A percentile compares a stretch with the other conserved stretches of the same genome.
Evolutionary conservation across 352 stramenopile species (phyloP).

Genomic region (Phytopythium vexans): DNA sequence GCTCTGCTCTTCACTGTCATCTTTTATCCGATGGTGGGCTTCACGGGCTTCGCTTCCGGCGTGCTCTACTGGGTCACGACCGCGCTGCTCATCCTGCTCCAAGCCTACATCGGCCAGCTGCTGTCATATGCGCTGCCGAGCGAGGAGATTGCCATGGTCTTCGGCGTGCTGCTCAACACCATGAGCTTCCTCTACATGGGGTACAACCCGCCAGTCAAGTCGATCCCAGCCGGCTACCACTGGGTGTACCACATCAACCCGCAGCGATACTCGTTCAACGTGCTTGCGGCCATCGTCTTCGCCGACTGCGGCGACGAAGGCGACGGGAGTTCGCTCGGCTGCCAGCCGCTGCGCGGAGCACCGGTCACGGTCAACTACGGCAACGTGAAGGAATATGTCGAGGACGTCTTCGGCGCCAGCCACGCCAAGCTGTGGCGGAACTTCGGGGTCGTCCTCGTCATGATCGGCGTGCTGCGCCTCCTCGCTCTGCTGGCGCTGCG

Average conservation of each 20-base stretch:
- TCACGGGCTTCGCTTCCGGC: constrained; percentile 25
- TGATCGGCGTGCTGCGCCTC: constrained; percentile 38
- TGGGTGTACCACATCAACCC: constrained; percentile 61
- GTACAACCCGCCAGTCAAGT: constrained; percentile 56
- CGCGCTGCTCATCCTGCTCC: constrained; percentile 36
- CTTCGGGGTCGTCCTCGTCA: constrained; percentile 32
- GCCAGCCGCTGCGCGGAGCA: constrained; percentile 19
- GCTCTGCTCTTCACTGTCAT: constrained; percentile 41
- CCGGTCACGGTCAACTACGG: constrained; percentile 23
- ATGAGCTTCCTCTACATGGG: constrained; percentile 79
- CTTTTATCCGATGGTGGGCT: constrained; percentile 60
- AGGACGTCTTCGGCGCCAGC: constrained; percentile 33
- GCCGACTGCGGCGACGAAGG: constrained; percentile 24
- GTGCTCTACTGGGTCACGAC: constrained; percentile 45
- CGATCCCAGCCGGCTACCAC: constrained; percentile 46
- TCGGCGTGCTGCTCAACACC: constrained; percentile 48
- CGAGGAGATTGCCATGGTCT: constrained; percentile 38
- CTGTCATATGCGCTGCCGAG: constrained; percentile 34
- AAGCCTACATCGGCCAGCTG: constrained; percentile 49
- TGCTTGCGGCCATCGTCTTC: constrained; percentile 36
- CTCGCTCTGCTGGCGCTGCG: constrained; percentile 42
- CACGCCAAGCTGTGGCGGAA: constrained; percentile 34
- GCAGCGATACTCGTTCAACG: constrained; percentile 41
- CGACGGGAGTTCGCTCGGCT: constrained; percentile 16
- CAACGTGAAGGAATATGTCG: constrained; percentile 41